Conservation (phyloP, 495 filamentous ascomycete species). For the Cudoniella acicularis region DNA sequence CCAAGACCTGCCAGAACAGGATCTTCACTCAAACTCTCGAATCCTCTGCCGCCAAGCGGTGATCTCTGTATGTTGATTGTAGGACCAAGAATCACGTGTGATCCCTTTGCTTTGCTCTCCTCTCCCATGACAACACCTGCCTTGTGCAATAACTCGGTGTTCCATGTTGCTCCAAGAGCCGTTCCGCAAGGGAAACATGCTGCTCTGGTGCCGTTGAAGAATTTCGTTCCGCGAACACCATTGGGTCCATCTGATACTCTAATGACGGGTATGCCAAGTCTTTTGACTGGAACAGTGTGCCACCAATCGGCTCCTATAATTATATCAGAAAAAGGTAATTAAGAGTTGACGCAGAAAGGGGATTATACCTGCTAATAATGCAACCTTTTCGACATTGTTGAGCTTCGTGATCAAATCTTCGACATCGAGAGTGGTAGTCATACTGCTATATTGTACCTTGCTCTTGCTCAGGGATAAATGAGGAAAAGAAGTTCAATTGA, state of each 20-base stretch:
- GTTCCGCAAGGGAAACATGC: slow-evolving; percentile 69
- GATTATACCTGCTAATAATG: slow-evolving; percentile 52
- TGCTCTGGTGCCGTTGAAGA: slow-evolving; percentile 65
- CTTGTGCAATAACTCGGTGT: slow-evolving; percentile 55
- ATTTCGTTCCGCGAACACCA: slow-evolving; percentile 68
- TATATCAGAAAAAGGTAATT: slow-evolving; percentile 9
- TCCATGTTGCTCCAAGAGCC: slow-evolving; percentile 68
- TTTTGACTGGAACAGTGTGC: slow-evolving; percentile 56
- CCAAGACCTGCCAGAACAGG: slow-evolving; percentile 65
- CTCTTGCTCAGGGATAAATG: background rate
- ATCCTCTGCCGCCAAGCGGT: slow-evolving; percentile 73
- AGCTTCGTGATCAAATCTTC: slow-evolving; percentile 60
- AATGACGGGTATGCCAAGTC: slow-evolving; percentile 56
- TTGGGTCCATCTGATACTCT: slow-evolving; percentile 74
- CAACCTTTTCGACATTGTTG: slow-evolving; percentile 57
- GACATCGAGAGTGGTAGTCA: slow-evolving; percentile 58
- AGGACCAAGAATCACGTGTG: slow-evolving; percentile 68
- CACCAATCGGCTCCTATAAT: slow-evolving; percentile 57
- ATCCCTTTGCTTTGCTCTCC: slow-evolving; percentile 66
- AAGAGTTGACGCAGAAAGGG: background rate
- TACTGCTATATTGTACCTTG: slow-evolving; percentile 6
- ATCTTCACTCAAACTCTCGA: slow-evolving; percentile 74
- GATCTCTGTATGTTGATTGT: slow-evolving; percentile 76
- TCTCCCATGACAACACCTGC: slow-evolving; percentile 62
- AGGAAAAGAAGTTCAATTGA: background rate